Conservation (phyloP, 441 rosid species). For the Pelargonium citronellum region DNA sequence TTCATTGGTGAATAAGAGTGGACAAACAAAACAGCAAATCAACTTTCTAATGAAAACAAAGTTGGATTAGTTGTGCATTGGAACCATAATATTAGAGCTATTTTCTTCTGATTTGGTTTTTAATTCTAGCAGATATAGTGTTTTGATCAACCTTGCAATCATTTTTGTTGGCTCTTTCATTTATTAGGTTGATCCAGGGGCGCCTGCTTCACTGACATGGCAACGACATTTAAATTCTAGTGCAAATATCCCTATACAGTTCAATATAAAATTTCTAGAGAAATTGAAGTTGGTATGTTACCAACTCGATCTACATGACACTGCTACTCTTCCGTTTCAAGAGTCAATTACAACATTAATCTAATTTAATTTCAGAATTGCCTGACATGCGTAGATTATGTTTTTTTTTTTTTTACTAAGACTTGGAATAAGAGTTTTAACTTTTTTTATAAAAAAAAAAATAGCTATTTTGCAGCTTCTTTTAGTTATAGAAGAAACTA, state of each 20-base stretch:
- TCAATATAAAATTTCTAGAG: not conserved
- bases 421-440: no score
- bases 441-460: no score
- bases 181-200: not conserved
- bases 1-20: no score
- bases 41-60: no score
- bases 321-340: not conserved
- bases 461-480: no score
- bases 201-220: conserved; percentile 2
- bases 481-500: not conserved
- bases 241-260: not conserved
- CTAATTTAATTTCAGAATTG: not conserved
- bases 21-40: no score
- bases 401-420: no score
- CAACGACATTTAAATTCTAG: not conserved
- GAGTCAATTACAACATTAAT: not conserved
- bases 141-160: not conserved
- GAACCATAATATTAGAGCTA: no score
- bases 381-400: no score
- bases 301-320: not conserved
- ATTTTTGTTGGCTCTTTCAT: not conserved
- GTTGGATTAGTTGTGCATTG: no score
- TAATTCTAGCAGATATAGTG: not conserved
- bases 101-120: not conserved
- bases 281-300: not conserved